These are phyloP conservation scores for Saitozyma podzolica DNA, from an alignment of 768 basidiomycete genomes.

Conservation along the genomic window DNA sequence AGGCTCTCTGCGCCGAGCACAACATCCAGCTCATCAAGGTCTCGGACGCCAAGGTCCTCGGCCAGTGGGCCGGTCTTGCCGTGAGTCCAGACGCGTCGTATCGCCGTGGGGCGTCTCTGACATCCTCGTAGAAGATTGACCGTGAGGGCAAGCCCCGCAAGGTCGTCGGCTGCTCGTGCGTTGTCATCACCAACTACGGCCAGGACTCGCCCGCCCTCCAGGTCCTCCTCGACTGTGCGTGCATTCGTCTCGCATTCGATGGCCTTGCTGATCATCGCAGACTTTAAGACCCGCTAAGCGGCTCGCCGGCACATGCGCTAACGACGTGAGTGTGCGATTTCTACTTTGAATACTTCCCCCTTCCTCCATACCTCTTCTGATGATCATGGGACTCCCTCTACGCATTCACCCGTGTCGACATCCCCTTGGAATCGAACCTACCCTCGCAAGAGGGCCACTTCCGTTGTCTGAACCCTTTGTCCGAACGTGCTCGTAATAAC, in stretches of 20 bases:
- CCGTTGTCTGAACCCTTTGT: conserved; percentile 47
- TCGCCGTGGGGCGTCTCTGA: background rate
- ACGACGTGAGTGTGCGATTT: conserved; percentile 10
- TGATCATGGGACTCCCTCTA: conserved; percentile 54
- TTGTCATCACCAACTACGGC: conserved; percentile 98
- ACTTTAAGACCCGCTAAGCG: conserved; percentile 89
- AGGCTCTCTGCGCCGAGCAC: conserved; percentile 98
- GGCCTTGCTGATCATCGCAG: conserved; percentile 16
- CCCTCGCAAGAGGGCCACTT: conserved; percentile 48
- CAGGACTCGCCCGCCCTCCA: conserved; percentile 91
- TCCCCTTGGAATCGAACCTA: conserved; percentile 55
- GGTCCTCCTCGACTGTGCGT: conserved; percentile 59
- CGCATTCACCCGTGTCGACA: conserved; percentile 49
- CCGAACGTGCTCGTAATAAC: background rate
- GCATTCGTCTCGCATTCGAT: conserved; percentile 8
- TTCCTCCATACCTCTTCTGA: conserved; percentile 26
- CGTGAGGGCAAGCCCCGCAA: conserved; percentile 97
- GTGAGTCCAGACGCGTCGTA: conserved; percentile 13
- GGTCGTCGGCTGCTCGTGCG: conserved; percentile 63
- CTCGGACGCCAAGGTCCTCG: conserved; percentile 95
- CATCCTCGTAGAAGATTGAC: conserved; percentile 72
- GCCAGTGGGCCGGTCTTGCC: conserved; percentile 97
- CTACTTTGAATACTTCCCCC: conserved; percentile 1
- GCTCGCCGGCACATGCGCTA: background rate
- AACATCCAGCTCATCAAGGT: conserved; percentile 99